phyloP scores from a whole-genome alignment of 2,329 filamentous ascomycete species.

The Neopestalotiopsis sp. region DNA sequence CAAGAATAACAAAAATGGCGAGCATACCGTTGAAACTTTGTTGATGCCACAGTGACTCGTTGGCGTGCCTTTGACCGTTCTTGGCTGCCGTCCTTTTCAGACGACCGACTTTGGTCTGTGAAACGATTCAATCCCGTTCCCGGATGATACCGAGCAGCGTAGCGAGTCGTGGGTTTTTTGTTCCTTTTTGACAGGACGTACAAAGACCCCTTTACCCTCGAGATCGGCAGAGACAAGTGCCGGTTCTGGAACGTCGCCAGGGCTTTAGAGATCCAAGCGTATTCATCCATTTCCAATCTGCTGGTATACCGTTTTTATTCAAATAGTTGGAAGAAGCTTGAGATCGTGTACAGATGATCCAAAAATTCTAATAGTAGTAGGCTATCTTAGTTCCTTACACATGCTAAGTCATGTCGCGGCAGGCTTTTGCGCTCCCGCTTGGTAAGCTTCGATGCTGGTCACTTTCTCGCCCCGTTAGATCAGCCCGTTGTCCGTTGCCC shows the following conservation, averaged over 20 bases:
- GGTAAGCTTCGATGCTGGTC: constrained; percentile 5
- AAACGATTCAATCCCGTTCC: constrained; percentile 13
- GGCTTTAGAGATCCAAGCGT: background rate
- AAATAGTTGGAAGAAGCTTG: background rate
- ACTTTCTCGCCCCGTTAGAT: background rate
- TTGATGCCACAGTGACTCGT: constrained; percentile 1
- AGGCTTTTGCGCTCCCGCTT: constrained; percentile 4
- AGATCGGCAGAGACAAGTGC: constrained; percentile 15
- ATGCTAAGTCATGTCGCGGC: background rate
- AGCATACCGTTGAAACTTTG: background rate
- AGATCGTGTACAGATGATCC: background rate
- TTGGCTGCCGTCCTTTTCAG: background rate
- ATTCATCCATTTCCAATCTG: constrained; percentile 1
- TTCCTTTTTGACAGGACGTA: background rate
- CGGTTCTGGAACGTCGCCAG: background rate
- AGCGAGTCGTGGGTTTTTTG: background rate
- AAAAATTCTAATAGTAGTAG: background rate
- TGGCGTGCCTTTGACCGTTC: background rate
- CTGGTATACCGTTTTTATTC: background rate
- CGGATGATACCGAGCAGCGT: constrained; percentile 4
- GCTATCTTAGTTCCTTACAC: background rate
- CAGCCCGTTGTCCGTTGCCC: background rate
- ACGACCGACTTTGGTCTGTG: background rate
- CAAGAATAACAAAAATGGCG: background rate
- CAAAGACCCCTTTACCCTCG: background rate